A percentile compares a stretch with the other conserved stretches of the same genome.
phyloP scores from a whole-genome alignment of 148 eudicot species.

The Limonium bicolor region DNA sequence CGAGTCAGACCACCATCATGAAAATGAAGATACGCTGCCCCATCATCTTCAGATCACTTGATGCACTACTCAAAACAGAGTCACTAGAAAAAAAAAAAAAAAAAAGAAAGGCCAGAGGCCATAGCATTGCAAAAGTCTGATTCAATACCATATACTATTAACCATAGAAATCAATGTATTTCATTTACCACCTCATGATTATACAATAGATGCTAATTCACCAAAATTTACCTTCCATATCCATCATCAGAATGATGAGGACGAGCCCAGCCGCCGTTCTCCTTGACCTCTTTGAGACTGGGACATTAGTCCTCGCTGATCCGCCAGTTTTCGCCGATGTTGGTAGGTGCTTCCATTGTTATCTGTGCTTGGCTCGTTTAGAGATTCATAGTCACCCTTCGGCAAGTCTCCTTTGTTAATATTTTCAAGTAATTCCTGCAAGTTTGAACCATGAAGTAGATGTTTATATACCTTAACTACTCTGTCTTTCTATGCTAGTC shows the following conservation, averaged over 20 bases:
- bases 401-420: constrained; percentile 62
- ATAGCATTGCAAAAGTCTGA: not conserved
- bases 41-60: constrained; percentile 64
- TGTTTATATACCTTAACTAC: not conserved
- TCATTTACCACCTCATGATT: not conserved
- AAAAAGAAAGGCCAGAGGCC: not conserved
- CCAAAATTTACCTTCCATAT: constrained; percentile 34
- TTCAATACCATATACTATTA: not conserved
- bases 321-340: constrained; percentile 19
- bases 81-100: constrained; percentile 34
- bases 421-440: constrained; percentile 76
- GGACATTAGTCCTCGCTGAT: constrained; percentile 15
- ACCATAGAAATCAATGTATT: not conserved
- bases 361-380: constrained; percentile 39
- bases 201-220: not conserved
- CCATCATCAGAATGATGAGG: constrained; percentile 78
- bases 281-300: constrained; percentile 85
- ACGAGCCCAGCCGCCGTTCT: constrained; percentile 90
- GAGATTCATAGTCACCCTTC: constrained; percentile 57
- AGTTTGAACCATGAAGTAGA: not conserved
- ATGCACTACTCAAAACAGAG: constrained; percentile 35
- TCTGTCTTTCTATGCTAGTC: too few species aligned
- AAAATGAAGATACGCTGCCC: constrained; percentile 84
- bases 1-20: constrained; percentile 92
- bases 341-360: constrained; percentile 12